phyloP scores from a whole-genome alignment of 2,329 filamentous ascomycete species.

The Leptosphaerulina australis region DNA sequence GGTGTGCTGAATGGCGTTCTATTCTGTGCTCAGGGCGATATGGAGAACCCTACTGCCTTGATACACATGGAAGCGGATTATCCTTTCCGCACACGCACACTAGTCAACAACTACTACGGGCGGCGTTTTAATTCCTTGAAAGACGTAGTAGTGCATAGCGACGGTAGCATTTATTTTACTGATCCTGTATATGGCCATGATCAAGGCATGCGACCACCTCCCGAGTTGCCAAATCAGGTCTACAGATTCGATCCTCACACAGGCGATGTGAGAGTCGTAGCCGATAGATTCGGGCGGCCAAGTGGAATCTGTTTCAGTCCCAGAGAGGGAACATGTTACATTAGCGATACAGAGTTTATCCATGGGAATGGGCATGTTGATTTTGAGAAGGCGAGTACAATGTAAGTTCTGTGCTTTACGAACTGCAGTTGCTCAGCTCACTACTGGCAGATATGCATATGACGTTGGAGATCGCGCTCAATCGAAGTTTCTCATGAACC shows the following conservation, averaged over 20 bases:
- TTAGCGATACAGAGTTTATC: slow-evolving; percentile 49
- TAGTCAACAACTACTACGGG: slow-evolving; percentile 47
- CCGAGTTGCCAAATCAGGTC: slow-evolving; percentile 33
- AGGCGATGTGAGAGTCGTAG: slow-evolving; percentile 46
- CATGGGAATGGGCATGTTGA: slow-evolving; percentile 25
- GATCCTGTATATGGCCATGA: slow-evolving; percentile 45
- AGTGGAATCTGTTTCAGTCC: slow-evolving; percentile 54
- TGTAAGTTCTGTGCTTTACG: slow-evolving; percentile 10
- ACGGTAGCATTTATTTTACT: slow-evolving; percentile 56
- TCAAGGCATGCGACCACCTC: slow-evolving; percentile 30
- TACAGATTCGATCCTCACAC: slow-evolving; percentile 51
- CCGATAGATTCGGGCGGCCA: slow-evolving; percentile 48
- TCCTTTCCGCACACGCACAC: slow-evolving; percentile 25
- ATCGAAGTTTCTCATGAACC: slow-evolving; percentile 27
- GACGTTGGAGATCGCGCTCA: slow-evolving; percentile 22
- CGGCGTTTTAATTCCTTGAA: slow-evolving; percentile 51
- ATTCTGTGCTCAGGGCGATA: slow-evolving; percentile 46
- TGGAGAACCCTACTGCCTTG: slow-evolving; percentile 36
- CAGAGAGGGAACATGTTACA: slow-evolving; percentile 50
- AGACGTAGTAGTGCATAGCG: slow-evolving; percentile 48
- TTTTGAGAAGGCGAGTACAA: slow-evolving; percentile 23
- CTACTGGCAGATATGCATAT: slow-evolving; percentile 26
- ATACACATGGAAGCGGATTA: slow-evolving; percentile 34
- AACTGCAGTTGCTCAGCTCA: background rate
- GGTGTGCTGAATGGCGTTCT: slow-evolving; percentile 29